Base-by-base conservation (phyloP, 306 rosid species). In the Adenanthera pavonina region DNA sequence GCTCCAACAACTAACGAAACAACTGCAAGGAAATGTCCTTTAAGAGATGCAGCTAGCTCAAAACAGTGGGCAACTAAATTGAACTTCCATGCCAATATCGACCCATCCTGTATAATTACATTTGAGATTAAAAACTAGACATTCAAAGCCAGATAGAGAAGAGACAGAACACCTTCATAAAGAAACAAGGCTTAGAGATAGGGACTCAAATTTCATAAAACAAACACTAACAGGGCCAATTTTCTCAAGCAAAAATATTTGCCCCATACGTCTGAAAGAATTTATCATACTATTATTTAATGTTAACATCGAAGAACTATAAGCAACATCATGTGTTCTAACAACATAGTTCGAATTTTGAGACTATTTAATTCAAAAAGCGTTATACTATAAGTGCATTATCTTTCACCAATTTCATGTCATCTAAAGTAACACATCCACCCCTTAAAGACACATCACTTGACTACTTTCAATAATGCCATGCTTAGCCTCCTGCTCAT, bases 1-100 rank as follows among this genome's bases (percentile, higher is more conserved):
- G 95, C 97, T 77, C 99, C 99, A 74, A 91, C 95, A 77, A 93
- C 95, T 85, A 93, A 86, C n/a, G 99, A 93, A 84, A 95, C 93
- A 81, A 95, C 97, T 30, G 91, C 88, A 54, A 86, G 94, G 7
- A 93, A 74, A 84, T 95, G 99, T 52, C 94, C 97, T 57, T 17
- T 88, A 73, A 91, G 97, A n/a, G 97, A 89, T 76, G 97, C 92
- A 77, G 87, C 97, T 64, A 97, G 99, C 85, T 95, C 97, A 36
- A 95, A 93, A 84, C 85, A 64, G 80, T 89, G 89, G 73, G 92
- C 19, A 34, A 16, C 95, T 6, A 78, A 89, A 86, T 95, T 93
- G 83, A 95, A 95, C 80, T 86, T 91, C 99, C 99, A 95, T 40
- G 80, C 90, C 84, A 95, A 88, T 84, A 95, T 95, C 69, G 99